These are phyloP conservation scores for Dichotomopilus funicola DNA, from an alignment of 2,329 filamentous ascomycete species.

Conservation along the genomic window DNA sequence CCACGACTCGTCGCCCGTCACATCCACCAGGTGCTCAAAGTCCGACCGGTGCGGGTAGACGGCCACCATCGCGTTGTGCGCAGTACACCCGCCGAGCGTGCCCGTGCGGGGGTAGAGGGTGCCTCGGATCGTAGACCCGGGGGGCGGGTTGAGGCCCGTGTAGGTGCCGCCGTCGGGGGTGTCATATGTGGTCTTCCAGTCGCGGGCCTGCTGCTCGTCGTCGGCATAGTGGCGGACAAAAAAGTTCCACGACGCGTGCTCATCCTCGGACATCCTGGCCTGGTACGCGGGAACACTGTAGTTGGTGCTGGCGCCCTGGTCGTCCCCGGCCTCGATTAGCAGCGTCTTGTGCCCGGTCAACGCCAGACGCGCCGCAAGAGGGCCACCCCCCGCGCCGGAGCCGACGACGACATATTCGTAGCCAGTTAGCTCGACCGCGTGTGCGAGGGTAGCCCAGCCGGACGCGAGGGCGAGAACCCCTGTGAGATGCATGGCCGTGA, in stretches of 20 bases:
- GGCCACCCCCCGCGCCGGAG: slow-evolving; percentile 53
- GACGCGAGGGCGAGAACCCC: slow-evolving; percentile 12
- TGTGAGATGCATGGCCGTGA: slow-evolving; percentile 9
- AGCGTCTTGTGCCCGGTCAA: slow-evolving; percentile 52
- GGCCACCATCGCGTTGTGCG: slow-evolving; percentile 34
- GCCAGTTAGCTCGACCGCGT: slow-evolving; percentile 25
- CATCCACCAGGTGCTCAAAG: slow-evolving; percentile 34
- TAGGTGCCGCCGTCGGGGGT: slow-evolving; percentile 33
- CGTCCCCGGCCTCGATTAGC: slow-evolving; percentile 52
- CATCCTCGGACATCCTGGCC: slow-evolving; percentile 22
- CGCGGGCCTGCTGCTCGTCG: slow-evolving; percentile 39
- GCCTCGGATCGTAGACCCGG: slow-evolving; percentile 29
- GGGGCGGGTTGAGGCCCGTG: slow-evolving; percentile 29
- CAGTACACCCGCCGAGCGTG: slow-evolving; percentile 33
- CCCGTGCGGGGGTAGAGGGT: slow-evolving; percentile 34
- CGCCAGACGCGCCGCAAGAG: slow-evolving; percentile 53
- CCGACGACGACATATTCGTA: slow-evolving; percentile 61
- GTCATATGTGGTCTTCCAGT: slow-evolving; percentile 43
- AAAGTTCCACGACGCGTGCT: slow-evolving; percentile 46
- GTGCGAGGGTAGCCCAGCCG: slow-evolving; percentile 15
- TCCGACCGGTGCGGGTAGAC: slow-evolving; percentile 36
- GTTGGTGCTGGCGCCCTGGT: slow-evolving; percentile 35
- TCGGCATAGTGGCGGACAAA: slow-evolving; percentile 56
- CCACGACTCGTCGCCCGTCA: slow-evolving; percentile 41
- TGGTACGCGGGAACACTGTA: slow-evolving; percentile 24